phyloP scores from a whole-genome alignment of 495 filamentous ascomycete genomes.

The Delitschia confertaspora region DNA sequence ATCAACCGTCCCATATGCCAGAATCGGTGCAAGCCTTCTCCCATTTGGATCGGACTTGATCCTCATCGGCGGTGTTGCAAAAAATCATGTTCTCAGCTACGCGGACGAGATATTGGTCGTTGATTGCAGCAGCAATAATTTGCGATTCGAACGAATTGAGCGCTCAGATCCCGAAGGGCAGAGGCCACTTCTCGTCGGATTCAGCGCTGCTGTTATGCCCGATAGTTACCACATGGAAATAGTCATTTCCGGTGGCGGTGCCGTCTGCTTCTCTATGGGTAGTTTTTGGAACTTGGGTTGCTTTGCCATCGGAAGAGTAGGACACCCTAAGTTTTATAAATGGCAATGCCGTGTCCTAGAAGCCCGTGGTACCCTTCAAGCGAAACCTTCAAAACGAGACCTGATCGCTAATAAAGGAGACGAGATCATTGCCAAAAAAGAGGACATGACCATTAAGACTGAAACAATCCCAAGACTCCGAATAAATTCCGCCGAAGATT shows the following conservation, averaged over 20 bases:
- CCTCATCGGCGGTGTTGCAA: constrained; percentile 17
- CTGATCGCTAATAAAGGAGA: constrained; percentile 2
- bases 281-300: constrained; percentile 61
- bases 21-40: constrained; percentile 23
- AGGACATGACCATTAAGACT: constrained; percentile 1
- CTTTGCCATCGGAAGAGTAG: constrained; percentile 29
- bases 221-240: constrained; percentile 43
- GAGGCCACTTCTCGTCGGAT: constrained; percentile 60
- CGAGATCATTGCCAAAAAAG: neutral
- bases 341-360: constrained; percentile 1
- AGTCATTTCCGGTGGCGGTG: constrained; percentile 67
- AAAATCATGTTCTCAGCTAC: constrained; percentile 5
- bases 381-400: neutral
- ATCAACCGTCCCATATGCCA: constrained; percentile 32
- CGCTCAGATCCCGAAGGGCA: neutral
- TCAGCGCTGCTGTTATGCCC: constrained; percentile 39
- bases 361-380: neutral
- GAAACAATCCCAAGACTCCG: constrained; percentile 43
- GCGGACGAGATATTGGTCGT: constrained; percentile 10
- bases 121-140: constrained; percentile 3
- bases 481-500: constrained; percentile 46
- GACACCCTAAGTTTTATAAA: neutral
- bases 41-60: constrained; percentile 14
- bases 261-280: constrained; percentile 84
- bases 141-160: neutral